Base-by-base conservation (phyloP, 345 rosid species). In the Melastoma malabathricum region DNA sequence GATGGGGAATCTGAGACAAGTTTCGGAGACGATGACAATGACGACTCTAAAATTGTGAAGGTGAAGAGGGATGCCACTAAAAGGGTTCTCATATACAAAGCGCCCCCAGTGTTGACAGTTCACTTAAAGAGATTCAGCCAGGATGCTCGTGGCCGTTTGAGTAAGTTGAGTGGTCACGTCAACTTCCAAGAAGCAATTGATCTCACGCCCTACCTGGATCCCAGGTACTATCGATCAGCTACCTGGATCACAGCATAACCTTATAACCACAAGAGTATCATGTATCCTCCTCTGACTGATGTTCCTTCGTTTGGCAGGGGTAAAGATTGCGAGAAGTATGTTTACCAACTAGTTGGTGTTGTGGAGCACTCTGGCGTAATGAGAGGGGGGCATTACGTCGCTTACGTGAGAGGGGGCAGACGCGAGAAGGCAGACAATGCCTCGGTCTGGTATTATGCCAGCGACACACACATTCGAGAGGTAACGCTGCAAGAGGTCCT, bases 111-210 rank as follows among this genome's bases (percentile, higher is more conserved):
- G 43, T 64, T 93, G 55, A 88, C 94, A 41, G 68, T 93, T 62
- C 99, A 93, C 75, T 70, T 93, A 59, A 93, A 93, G 56, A 78
- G 99, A 68, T 93, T 93, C 67, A 78, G 80, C 74, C 99, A 93
- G 71, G 99, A 88, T 68, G 66, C 72, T 46, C 97, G 92, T 34
- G 99, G 99, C 64, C 86, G 94, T 52, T 65, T 85, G 60, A 85
- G 77, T 75, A 93, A 93, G 79, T 71, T 93, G 73, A 85, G 74
- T 25, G 99, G 99, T 29, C 94, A 81, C 71, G 88, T 93, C 59
- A 68, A 66, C 64, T 93, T 93, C 59, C 50, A 75, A 64, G 97
- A 85, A 51, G 29, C 48, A 25, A 65, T 93, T 15, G 83, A 93
- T 75, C 81, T 93, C 52, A 62, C 70, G 57, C 89, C 85, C 8